Conservation (phyloP, 768 basidiomycete species). For the Agaricus blazei region DNA sequence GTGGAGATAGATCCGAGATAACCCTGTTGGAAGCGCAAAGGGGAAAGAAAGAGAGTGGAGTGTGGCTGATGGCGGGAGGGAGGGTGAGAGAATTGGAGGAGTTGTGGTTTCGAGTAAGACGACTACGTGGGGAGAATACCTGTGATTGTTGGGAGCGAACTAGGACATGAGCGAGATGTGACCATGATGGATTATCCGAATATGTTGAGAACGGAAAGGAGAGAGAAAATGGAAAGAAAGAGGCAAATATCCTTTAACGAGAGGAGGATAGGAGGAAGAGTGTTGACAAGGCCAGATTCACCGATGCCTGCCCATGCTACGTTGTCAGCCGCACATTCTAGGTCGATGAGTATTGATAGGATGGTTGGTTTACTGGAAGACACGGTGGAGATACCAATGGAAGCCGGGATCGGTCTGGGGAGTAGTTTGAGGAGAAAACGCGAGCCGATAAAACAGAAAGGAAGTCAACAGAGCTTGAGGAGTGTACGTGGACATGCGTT, state of each 20-base stretch:
- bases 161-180: neutral
- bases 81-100: neutral
- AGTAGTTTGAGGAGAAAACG: neutral
- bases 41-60: neutral
- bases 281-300: conserved; percentile 1
- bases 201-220: neutral
- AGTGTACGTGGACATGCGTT: neutral
- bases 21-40: neutral
- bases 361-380: neutral
- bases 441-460: no score
- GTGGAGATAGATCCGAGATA: neutral
- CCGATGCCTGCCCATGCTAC: neutral
- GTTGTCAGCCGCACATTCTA: neutral
- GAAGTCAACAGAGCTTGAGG: neutral
- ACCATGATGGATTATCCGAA: neutral
- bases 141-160: neutral
- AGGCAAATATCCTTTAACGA: neutral
- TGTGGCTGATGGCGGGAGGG: neutral
- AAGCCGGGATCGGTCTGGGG: neutral
- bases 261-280: neutral
- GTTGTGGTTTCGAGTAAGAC: neutral
- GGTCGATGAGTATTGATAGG: neutral
- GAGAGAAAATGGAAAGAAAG: neutral
- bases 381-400: neutral
- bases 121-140: conserved; percentile 1